Evolutionary conservation across 495 filamentous ascomycete genomes (phyloP).

Genomic region (Clavariopsis aquatica): DNA sequence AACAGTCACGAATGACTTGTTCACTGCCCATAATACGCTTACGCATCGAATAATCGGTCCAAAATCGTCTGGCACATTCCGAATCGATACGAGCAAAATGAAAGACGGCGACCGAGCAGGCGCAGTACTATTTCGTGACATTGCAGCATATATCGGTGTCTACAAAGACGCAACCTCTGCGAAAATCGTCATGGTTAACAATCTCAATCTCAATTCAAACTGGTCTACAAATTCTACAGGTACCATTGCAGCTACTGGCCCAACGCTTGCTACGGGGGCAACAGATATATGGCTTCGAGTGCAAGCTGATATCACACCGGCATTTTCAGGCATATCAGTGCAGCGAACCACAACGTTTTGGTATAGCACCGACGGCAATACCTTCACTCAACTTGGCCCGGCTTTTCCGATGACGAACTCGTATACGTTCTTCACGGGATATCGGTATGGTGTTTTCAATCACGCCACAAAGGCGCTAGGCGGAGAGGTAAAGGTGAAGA

Average conservation of each 20-base stretch:
- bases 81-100: slow-evolving; percentile 52
- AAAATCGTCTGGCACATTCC: slow-evolving; percentile 50
- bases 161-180: slow-evolving; percentile 36
- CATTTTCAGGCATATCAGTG: slow-evolving; percentile 23
- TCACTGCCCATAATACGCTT: slow-evolving; percentile 57
- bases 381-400: slow-evolving; percentile 49
- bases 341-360: slow-evolving; percentile 48
- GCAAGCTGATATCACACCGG: slow-evolving; percentile 48
- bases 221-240: slow-evolving; percentile 52
- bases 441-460: slow-evolving; percentile 61
- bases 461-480: slow-evolving; percentile 56
- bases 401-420: slow-evolving; percentile 49
- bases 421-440: slow-evolving; percentile 58
- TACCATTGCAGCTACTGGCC: slow-evolving; percentile 39
- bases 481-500: slow-evolving; percentile 50
- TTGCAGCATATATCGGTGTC: slow-evolving; percentile 56
- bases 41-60: slow-evolving; percentile 57
- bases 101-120: slow-evolving; percentile 55
- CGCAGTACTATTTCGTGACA: slow-evolving; percentile 54
- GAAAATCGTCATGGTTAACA: slow-evolving; percentile 40
- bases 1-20: slow-evolving; percentile 56
- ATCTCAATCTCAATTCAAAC: slow-evolving; percentile 36
- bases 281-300: slow-evolving; percentile 50
- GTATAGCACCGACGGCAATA: slow-evolving; percentile 55
- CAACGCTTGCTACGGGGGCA: slow-evolving; percentile 24